Base-by-base conservation (phyloP, 2,329 filamentous ascomycete species). In the Fusarium buxicola region DNA sequence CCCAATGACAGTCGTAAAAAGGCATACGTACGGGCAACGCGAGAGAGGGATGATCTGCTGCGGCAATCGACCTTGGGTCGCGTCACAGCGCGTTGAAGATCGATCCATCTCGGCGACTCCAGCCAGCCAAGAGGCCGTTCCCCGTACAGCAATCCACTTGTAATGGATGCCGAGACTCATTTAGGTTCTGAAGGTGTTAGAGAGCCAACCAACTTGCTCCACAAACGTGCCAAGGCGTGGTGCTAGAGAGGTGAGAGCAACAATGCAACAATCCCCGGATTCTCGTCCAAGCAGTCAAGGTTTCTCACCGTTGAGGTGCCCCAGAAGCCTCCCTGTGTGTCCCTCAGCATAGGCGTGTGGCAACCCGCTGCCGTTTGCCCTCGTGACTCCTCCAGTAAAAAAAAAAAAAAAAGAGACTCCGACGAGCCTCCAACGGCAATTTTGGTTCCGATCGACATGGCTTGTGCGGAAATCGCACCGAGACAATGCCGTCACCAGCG, bases 401-500 rank as follows among this genome's bases (percentile, higher is more conserved):
- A 30, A n/a, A 27, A 13, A 3, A 24, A 8, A 35, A 16, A 9
- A 15, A 12, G n/a, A n/a, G n/a, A n/a, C n/a, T 25, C 3, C 7
- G 16, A 30, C 34, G 38, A 35, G 28, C 45, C 44, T 25, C 21
- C 27, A 36, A 36, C 25, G 31, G 5, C 32, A 15, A 40, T 30
- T 39, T 28, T 21, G 15, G 16, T 7, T n/a, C 36, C 38, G 62
- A 65, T 66, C 62, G 53, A 39, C 58, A 44, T 60, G 55, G 54
- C 31, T 47, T 47, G 16, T 43, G 48, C 40, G 48, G 49, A 40
- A 47, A 54, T 64, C 43, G 59, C 61, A 64, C 64, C 66, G 64
- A 69, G 64, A 55, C 47, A 46, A 69, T 69, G 59, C 59, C 66
- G 61, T 68, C 59, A 30, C 56, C 24, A 49, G 50, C 34, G 38